Base-by-base conservation (phyloP, 2,329 filamentous ascomycete genomes). In the Beauveria bassiana region DNA sequence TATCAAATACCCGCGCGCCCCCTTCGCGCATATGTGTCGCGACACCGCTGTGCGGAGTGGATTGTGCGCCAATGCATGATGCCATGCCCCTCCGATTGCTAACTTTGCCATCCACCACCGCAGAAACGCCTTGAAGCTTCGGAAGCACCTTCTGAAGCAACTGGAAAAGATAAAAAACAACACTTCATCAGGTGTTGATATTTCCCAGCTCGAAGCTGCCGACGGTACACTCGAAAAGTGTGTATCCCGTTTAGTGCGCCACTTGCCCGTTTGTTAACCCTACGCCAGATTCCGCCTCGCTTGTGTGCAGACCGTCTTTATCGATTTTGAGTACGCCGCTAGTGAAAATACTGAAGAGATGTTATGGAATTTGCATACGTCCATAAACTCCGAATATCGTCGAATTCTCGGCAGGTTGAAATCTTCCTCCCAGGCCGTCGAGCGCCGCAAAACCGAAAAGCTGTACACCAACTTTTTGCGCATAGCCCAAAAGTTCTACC, bases 401-500 rank as follows among this genome's bases (percentile, higher is more conserved):
- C 87, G 86, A 70, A 79, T 85, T 61, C 78, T 93, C 65, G 78
- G 80, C 66, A 81, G 81, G 66, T 77, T 85, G 53, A 77, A 78
- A 64, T 74, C 77, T 55, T 74, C 77, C 63, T 79, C 79, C 60
- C 78, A 83, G 63, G 78, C 79, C 5, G 84, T 88, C 14, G 80
- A 85, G 74, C 86, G 85, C 68, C 86, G 93, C 65, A 95, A 92
- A 74, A 79, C 93, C 56, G 88, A 90, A 72, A 93, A 90, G 74
- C 82, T 87, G 65, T 98, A 96, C 73, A 79, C 88, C 62, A 84
- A 86, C 66, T 98, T 96, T 72, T 85, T 98, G 67, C 96, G 93
- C 74, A 88, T 87, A 52, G 89, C 91, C 66, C 90, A 95, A 74
- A 86, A 86, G 68, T 97, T 96, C 73, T 98, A 98, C 79, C 86